Conservation (phyloP, 1,284 basidiomycete species). For the Fomitiporia mediterranea region DNA sequence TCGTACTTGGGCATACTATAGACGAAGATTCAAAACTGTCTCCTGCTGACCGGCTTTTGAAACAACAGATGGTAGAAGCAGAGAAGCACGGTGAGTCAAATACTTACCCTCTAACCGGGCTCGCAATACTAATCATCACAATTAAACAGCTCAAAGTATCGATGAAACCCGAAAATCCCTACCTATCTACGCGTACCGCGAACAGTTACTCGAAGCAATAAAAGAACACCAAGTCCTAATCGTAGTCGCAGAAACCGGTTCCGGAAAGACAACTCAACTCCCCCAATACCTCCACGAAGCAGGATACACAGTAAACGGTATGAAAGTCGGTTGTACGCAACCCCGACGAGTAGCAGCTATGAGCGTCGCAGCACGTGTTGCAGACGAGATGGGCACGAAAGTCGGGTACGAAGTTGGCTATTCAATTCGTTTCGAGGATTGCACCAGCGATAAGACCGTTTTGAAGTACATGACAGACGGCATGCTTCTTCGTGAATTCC, state of each 20-base stretch:
- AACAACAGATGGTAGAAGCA: constrained; percentile 88
- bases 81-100: constrained; percentile 76
- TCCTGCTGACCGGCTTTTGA: constrained; percentile 81
- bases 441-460: constrained; percentile 96
- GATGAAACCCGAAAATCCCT: constrained; percentile 89
- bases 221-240: constrained; percentile 89
- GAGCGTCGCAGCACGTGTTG: constrained; percentile 98
- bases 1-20: constrained; percentile 82
- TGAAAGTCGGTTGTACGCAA: constrained; percentile 96
- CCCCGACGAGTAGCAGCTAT: constrained; percentile 98
- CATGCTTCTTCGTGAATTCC: constrained; percentile 93
- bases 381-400: constrained; percentile 96
- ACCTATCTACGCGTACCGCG: constrained; percentile 84
- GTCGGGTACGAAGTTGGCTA: constrained; percentile 98
- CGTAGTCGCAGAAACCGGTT: constrained; percentile 91
- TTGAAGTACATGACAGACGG: constrained; percentile 99
- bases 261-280: constrained; percentile 97
- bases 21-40: constrained; percentile 69
- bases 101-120: not conserved
- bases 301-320: constrained; percentile 85
- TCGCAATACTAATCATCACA: constrained; percentile 12
- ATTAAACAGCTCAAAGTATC: constrained; percentile 69
- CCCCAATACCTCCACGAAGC: constrained; percentile 98
- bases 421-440: constrained; percentile 98
- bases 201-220: constrained; percentile 85